Percentiles rank a stretch among this genome's conserved stretches.
These are phyloP conservation scores for Mycena rebaudengoi DNA, from an alignment of 768 basidiomycete species.

Conservation along the genomic window DNA sequence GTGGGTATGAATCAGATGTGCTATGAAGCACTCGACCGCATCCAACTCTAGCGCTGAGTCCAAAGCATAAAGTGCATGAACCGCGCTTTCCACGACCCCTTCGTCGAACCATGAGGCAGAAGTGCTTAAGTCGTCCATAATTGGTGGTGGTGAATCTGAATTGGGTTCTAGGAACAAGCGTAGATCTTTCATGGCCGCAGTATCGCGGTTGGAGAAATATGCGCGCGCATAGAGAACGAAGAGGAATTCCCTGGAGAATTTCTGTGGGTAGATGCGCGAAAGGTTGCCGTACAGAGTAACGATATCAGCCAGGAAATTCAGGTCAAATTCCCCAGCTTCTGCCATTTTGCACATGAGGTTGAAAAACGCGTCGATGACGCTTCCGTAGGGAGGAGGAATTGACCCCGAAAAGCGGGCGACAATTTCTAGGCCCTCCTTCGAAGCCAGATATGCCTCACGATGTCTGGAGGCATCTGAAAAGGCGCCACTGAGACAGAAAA, in stretches of 20 bases:
- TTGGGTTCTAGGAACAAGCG: slow-evolving; percentile 1
- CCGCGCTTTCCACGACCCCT: neutral
- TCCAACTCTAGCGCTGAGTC: too few relatives aligned
- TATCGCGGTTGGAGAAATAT: neutral
- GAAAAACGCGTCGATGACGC: neutral
- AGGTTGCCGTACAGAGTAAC: slow-evolving; percentile 2
- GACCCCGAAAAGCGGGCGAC: neutral
- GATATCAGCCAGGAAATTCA: neutral
- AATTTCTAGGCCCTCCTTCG: neutral
- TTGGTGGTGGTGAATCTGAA: neutral
- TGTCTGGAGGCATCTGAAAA: neutral
- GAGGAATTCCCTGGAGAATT: neutral
- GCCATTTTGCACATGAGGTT: neutral
- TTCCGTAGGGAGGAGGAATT: neutral
- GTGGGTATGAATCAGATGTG: too few relatives aligned
- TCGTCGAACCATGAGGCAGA: neutral
- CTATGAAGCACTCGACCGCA: too few relatives aligned
- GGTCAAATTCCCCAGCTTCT: neutral
- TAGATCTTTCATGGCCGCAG: neutral
- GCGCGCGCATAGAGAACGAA: neutral
- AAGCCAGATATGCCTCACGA: neutral
- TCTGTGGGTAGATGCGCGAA: neutral
- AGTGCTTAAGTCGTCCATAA: neutral
- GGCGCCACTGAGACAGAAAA: neutral
- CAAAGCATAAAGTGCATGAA: neutral